These are phyloP conservation scores for Amanita rubescens DNA, from an alignment of 768 basidiomycete genomes.

Conservation along the genomic window DNA sequence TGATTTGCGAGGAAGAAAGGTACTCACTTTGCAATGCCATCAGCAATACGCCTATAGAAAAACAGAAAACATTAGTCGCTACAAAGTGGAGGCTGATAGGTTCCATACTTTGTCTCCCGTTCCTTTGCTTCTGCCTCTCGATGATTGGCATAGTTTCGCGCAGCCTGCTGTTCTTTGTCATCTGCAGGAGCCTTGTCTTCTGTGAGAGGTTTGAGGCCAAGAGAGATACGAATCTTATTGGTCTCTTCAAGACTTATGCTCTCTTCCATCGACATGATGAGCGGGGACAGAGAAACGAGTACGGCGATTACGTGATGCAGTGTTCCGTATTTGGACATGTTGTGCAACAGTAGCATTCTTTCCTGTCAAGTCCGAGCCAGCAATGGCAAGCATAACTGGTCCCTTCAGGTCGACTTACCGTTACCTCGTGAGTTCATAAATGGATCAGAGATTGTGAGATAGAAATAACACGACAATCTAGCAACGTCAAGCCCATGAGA, in stretches of 20 bases:
- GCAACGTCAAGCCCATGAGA: slow-evolving; percentile 91
- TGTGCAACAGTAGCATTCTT: background rate
- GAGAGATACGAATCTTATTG: slow-evolving; percentile 89
- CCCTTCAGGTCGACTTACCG: slow-evolving; percentile 49
- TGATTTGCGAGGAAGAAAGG: slow-evolving; percentile 16
- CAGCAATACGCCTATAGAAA: slow-evolving; percentile 53
- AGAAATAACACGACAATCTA: slow-evolving; percentile 25
- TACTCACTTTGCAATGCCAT: slow-evolving; percentile 86
- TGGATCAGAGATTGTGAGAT: background rate
- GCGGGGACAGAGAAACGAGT: slow-evolving; percentile 8
- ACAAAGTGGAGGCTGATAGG: slow-evolving; percentile 14
- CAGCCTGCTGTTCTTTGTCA: slow-evolving; percentile 77
- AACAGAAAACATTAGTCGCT: slow-evolving; percentile 17
- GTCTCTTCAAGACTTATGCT: slow-evolving; percentile 92
- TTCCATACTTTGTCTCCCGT: slow-evolving; percentile 67
- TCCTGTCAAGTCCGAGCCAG: background rate
- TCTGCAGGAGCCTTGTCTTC: slow-evolving; percentile 69
- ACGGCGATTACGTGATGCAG: slow-evolving; percentile 17
- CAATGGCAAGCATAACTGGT: slow-evolving; percentile 37
- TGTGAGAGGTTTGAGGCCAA: slow-evolving; percentile 90
- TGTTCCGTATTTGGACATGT: slow-evolving; percentile 5
- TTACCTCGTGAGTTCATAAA: slow-evolving; percentile 28
- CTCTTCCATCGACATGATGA: slow-evolving; percentile 67
- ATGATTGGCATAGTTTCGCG: slow-evolving; percentile 74
- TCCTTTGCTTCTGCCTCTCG: slow-evolving; percentile 65